A percentile compares a stretch with the other conserved stretches of the same genome.
Conservation (phyloP, 2,329 filamentous ascomycete genomes). For the Hirsutella minnesotensis region DNA sequence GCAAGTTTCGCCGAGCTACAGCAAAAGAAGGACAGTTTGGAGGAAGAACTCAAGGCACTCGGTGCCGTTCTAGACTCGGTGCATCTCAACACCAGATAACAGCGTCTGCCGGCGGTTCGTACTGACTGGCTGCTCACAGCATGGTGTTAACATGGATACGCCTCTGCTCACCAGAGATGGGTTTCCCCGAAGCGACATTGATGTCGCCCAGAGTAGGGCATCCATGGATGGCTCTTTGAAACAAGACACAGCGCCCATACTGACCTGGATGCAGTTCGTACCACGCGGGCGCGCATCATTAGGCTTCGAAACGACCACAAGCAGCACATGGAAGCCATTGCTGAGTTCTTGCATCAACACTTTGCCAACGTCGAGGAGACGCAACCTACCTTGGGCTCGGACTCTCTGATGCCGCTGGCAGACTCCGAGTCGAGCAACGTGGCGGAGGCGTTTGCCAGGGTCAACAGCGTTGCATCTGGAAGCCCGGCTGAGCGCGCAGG, state of each 20-base stretch:
- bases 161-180: constrained; percentile 78
- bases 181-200: constrained; percentile 84
- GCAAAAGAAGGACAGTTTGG: constrained; percentile 70
- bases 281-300: constrained; percentile 84
- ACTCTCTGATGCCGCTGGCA: constrained; percentile 13
- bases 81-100: constrained; percentile 16
- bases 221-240: background rate
- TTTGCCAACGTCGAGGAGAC: constrained; percentile 61
- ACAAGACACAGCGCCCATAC: background rate
- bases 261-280: constrained; percentile 53
- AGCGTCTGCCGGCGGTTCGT: background rate
- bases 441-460: constrained; percentile 60
- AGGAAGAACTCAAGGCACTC: constrained; percentile 76
- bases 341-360: constrained; percentile 77
- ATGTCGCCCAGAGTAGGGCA: constrained; percentile 76
- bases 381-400: constrained; percentile 14
- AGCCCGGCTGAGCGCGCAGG: constrained; percentile 81
- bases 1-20: constrained; percentile 71
- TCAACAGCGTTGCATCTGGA: constrained; percentile 66
- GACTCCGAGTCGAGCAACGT: constrained; percentile 16
- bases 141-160: constrained; percentile 88
- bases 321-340: constrained; percentile 69
- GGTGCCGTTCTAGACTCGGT: constrained; percentile 83
- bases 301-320: constrained; percentile 89
- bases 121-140: constrained; percentile 39